phyloP scores from a whole-genome alignment of 2,329 filamentous ascomycete species.

The Colletotrichum cereale region DNA sequence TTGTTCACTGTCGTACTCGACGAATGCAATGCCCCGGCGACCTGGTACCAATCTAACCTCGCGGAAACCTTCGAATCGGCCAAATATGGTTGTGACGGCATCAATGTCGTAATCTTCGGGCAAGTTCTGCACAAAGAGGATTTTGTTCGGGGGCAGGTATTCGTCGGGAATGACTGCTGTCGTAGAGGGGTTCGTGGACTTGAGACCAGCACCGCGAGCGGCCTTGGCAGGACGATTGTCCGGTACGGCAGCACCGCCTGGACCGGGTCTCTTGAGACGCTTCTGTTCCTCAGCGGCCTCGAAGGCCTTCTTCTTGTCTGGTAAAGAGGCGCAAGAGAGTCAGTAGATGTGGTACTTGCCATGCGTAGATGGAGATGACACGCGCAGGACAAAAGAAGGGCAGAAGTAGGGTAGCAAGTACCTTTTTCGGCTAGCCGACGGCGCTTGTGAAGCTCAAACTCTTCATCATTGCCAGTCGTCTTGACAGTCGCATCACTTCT shows the following conservation, averaged over 20 bases:
- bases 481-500: slow-evolving; percentile 90
- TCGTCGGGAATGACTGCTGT: slow-evolving; percentile 92
- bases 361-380: neutral
- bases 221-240: slow-evolving; percentile 75
- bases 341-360: slow-evolving; percentile 9
- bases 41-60: slow-evolving; percentile 92
- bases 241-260: slow-evolving; percentile 56
- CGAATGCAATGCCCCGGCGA: slow-evolving; percentile 90
- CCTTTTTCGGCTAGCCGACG: slow-evolving; percentile 90
- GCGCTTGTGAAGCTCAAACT: slow-evolving; percentile 88
- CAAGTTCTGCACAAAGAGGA: slow-evolving; percentile 92
- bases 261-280: slow-evolving; percentile 74
- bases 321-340: neutral
- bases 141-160: slow-evolving; percentile 97
- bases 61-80: slow-evolving; percentile 91
- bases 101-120: slow-evolving; percentile 90
- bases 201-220: slow-evolving; percentile 79
- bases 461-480: slow-evolving; percentile 78
- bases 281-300: slow-evolving; percentile 84
- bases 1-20: slow-evolving; percentile 92
- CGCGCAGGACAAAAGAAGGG: neutral
- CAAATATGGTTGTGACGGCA: slow-evolving; percentile 82
- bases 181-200: slow-evolving; percentile 76
- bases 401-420: slow-evolving; percentile 53
- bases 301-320: slow-evolving; percentile 82